phyloP scores from a whole-genome alignment of 306 rosid species.

The Lotus japonicus region DNA sequence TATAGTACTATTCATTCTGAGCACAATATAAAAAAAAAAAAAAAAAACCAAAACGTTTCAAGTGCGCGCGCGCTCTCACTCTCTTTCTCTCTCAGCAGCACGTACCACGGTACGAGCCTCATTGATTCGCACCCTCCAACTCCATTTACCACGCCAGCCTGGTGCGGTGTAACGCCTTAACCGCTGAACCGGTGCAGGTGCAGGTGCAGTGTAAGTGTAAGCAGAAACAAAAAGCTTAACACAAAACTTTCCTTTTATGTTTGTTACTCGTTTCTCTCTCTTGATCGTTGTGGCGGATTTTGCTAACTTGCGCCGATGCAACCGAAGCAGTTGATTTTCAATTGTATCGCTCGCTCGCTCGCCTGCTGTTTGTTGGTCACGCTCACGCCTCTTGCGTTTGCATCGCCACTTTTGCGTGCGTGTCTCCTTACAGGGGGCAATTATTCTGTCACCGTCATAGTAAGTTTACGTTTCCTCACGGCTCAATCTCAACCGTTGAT shows the following conservation, averaged over 20 bases:
- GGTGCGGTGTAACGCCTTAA: constrained; percentile 1
- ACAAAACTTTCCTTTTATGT: too few relatives aligned
- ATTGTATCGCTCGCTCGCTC: too few relatives aligned
- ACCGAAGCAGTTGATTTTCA: constrained; percentile 1
- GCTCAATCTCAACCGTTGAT: not conserved
- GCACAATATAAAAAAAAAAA: too few relatives aligned
- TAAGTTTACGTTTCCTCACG: not conserved
- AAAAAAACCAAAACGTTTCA: too few relatives aligned
- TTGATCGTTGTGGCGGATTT: constrained; percentile 11
- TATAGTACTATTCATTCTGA: too few relatives aligned
- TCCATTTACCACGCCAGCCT: constrained; percentile 22
- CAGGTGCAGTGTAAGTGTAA: not conserved
- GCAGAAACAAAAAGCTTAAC: not conserved
- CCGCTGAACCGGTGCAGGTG: not conserved
- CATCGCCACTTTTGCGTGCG: not conserved
- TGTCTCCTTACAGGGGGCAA: not conserved
- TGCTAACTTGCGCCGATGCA: constrained; percentile 32
- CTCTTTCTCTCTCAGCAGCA: too few relatives aligned
- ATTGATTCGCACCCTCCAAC: too few relatives aligned
- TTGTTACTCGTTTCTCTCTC: constrained; percentile 11
- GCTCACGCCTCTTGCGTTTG: not conserved
- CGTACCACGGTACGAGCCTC: not conserved
- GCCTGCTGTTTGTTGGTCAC: too few relatives aligned
- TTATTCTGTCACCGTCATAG: not conserved
- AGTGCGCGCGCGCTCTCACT: too few relatives aligned